phyloP scores from a whole-genome alignment of 2,329 filamentous ascomycete genomes.

The Alternaria postmessia region DNA sequence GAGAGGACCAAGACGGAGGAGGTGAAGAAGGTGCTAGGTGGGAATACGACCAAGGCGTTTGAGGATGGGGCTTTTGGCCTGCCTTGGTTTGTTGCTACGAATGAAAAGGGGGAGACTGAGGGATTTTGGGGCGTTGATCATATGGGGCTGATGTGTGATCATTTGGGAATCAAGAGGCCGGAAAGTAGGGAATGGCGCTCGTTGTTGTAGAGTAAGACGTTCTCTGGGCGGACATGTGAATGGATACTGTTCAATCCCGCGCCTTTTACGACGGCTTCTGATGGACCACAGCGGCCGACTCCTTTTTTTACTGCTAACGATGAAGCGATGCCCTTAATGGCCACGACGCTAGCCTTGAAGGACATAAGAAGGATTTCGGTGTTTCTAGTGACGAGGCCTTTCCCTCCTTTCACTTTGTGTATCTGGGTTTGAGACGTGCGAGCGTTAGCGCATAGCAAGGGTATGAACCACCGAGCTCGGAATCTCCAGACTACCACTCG shows the following conservation, averaged over 20 bases:
- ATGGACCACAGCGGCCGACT: not conserved
- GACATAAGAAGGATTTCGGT: not conserved
- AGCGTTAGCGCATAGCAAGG: not conserved
- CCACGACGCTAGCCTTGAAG: not conserved
- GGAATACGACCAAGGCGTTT: constrained; percentile 62
- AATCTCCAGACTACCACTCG: not conserved
- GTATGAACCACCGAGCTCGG: not conserved
- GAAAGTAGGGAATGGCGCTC: constrained; percentile 48
- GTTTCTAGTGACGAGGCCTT: not conserved
- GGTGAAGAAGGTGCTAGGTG: constrained; percentile 57
- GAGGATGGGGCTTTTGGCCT: constrained; percentile 66
- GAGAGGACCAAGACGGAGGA: constrained; percentile 51
- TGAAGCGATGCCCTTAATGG: not conserved
- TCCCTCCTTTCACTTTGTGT: not conserved
- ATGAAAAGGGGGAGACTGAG: constrained; percentile 62
- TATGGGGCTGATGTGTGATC: constrained; percentile 62
- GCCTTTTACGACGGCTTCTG: not conserved
- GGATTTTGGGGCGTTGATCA: constrained; percentile 69
- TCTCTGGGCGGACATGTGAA: not conserved
- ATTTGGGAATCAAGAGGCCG: constrained; percentile 60
- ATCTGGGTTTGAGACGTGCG: not conserved
- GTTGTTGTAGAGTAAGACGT: constrained; percentile 42
- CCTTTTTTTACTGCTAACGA: not conserved
- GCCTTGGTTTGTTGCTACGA: constrained; percentile 67
- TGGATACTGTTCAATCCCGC: not conserved